These are phyloP conservation scores for Dissophora ornata DNA, from an alignment of 192 early-diverging fungal genomes.

Conservation along the genomic window DNA sequence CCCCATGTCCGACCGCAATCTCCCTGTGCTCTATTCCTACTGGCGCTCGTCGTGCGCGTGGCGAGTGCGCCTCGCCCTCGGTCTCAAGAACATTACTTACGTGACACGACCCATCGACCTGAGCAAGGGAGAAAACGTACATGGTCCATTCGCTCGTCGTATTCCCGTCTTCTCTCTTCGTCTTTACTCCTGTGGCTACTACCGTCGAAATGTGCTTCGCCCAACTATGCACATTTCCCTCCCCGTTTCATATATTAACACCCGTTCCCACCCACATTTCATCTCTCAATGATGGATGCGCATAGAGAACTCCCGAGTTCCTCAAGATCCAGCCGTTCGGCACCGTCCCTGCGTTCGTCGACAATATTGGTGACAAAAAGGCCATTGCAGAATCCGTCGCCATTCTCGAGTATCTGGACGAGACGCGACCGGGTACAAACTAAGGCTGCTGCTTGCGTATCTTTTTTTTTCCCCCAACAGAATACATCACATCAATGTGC, in stretches of 20 bases:
- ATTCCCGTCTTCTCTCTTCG: too few relatives aligned
- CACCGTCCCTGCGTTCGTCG: slow-evolving; percentile 75
- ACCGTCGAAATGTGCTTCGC: too few relatives aligned
- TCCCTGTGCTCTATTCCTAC: slow-evolving; percentile 79
- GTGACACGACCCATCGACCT: slow-evolving; percentile 74
- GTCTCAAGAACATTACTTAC: slow-evolving; percentile 77
- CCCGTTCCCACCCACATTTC: background rate
- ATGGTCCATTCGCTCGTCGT: too few relatives aligned
- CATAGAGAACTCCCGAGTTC: too few relatives aligned
- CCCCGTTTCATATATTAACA: too few relatives aligned
- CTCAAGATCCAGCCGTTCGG: slow-evolving; percentile 74
- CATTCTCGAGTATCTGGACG: slow-evolving; percentile 92
- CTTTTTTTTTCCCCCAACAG: too few relatives aligned
- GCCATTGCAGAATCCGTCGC: slow-evolving; percentile 75
- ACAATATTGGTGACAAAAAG: slow-evolving; percentile 57
- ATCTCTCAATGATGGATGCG: slow-evolving; percentile 54
- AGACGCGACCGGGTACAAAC: slow-evolving; percentile 68
- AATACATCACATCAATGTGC: background rate
- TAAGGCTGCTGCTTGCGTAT: too few relatives aligned
- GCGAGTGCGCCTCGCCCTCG: slow-evolving; percentile 79
- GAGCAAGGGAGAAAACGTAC: slow-evolving; percentile 77
- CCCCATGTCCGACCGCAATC: background rate
- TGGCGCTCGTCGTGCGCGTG: slow-evolving; percentile 79
- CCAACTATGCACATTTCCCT: too few relatives aligned
- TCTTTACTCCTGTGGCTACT: too few relatives aligned